Evolutionary conservation across 306 rosid species (phyloP).

Genomic region (Ochetophila trinervis): DNA sequence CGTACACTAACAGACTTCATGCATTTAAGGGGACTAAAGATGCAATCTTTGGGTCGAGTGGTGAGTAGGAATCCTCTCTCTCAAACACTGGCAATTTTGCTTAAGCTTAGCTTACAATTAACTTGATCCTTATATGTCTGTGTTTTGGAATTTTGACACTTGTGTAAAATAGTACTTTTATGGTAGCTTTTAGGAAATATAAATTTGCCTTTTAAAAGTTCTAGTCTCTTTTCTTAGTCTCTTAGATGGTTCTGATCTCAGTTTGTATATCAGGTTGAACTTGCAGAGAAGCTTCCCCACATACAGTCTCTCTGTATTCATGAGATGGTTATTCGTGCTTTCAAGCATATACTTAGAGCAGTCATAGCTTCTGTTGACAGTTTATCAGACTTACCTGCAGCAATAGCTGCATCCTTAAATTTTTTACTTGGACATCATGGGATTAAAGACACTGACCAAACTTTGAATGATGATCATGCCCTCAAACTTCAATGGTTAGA

Average conservation of each 20-base stretch:
- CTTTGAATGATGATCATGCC: conserved; percentile 38
- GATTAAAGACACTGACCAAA: conserved; percentile 42
- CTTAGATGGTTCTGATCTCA: conserved; percentile 26
- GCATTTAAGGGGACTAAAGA: conserved; percentile 90
- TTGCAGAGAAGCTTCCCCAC: conserved; percentile 87
- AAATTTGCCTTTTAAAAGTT: background rate
- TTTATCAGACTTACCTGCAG: conserved; percentile 52
- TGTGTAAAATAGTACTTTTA: too few species aligned
- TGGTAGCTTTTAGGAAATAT: too few species aligned
- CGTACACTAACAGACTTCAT: conserved; percentile 94
- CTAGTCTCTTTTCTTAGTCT: background rate
- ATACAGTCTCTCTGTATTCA: conserved; percentile 95
- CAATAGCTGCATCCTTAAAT: conserved; percentile 62
- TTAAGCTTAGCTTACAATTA: too few species aligned
- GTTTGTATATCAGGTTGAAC: conserved; percentile 65
- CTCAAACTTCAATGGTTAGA: conserved; percentile 70
- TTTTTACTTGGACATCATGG: conserved; percentile 64
- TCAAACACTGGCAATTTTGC: background rate
- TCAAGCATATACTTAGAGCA: conserved; percentile 77
- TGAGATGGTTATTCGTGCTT: conserved; percentile 94
- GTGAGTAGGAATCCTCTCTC: conserved; percentile 41
- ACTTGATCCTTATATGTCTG: too few species aligned
- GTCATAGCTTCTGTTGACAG: conserved; percentile 62
- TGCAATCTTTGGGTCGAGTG: conserved; percentile 88
- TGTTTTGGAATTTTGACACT: too few species aligned